phyloP scores from a whole-genome alignment of 2,329 filamentous ascomycete species.

The Lachnellula arida region DNA sequence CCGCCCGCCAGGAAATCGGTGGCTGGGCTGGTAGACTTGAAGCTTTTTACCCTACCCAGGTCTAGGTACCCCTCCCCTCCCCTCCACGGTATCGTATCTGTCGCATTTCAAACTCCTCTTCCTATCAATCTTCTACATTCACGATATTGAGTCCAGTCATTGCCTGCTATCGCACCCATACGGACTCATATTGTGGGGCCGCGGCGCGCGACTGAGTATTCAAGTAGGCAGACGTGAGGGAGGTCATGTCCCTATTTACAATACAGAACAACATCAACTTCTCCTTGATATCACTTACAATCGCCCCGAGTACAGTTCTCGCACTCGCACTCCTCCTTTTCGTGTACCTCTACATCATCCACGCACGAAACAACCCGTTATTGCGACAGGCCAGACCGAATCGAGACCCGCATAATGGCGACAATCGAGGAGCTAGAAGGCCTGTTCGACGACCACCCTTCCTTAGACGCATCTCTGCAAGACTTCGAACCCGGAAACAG shows the following conservation, averaged over 20 bases:
- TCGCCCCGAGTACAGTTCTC: constrained; percentile 29
- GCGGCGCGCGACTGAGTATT: no score
- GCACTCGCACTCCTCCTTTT: constrained; percentile 24
- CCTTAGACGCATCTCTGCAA: constrained; percentile 55
- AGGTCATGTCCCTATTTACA: constrained; percentile 29
- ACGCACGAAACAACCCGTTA: constrained; percentile 23
- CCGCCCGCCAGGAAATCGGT: no score
- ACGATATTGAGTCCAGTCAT: no score
- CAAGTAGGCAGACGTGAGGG: constrained; percentile 12
- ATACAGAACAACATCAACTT: constrained; percentile 32
- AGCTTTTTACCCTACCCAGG: no score
- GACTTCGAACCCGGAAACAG: constrained; percentile 53
- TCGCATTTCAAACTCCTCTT: no score
- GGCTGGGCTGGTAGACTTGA: no score
- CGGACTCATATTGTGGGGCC: no score
- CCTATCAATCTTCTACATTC: no score
- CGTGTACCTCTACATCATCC: constrained; percentile 29
- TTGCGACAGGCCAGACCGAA: not conserved
- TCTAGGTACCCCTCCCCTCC: no score
- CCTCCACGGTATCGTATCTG: no score
- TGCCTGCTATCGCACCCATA: no score
- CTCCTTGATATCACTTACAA: constrained; percentile 28
- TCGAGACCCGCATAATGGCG: constrained; percentile 13
- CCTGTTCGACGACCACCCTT: constrained; percentile 53
- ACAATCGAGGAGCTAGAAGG: constrained; percentile 44